Conservation (phyloP, 805 yeast genomes). For the Sugiyamaella valdiviana region DNA sequence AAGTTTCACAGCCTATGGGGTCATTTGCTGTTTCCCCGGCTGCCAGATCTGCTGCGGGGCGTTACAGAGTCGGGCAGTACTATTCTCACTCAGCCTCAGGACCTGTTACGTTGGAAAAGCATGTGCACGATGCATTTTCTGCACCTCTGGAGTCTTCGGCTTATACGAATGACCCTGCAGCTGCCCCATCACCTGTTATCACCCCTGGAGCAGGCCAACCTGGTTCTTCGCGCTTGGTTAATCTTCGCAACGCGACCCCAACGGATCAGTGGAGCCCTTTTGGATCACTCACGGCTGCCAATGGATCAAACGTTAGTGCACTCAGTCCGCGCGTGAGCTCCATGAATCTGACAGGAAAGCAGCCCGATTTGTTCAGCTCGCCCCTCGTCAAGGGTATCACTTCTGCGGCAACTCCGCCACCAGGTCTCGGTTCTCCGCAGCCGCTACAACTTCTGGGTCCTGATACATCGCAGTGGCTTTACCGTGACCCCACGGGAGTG, state of each 20-base stretch:
- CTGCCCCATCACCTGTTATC: not conserved
- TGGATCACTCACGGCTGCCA: not conserved
- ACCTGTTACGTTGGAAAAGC: not conserved
- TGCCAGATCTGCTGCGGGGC: not conserved
- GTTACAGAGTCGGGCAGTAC: not conserved
- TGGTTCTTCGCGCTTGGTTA: not conserved
- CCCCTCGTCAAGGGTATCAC: not conserved
- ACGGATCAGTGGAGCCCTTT: not conserved
- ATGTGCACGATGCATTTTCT: not conserved
- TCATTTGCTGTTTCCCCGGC: not conserved
- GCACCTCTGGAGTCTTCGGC: not conserved
- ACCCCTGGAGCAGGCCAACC: not conserved
- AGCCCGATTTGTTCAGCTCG: not conserved
- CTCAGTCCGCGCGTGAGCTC: not conserved
- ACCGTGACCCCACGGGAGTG: slow-evolving; percentile 61
- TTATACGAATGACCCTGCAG: not conserved
- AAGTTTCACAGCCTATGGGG: not conserved
- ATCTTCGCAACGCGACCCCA: not conserved
- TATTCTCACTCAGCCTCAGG: not conserved
- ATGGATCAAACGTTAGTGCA: not conserved
- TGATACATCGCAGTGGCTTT: slow-evolving; percentile 55
- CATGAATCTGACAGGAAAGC: not conserved
- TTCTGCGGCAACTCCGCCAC: slow-evolving; percentile 15
- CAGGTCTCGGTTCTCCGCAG: slow-evolving; percentile 13
- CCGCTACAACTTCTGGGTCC: slow-evolving; percentile 29